Evolutionary conservation across 2,329 filamentous ascomycete species (phyloP), one percentile per base, ranked within the genome.

Genomic region (Clathrospora elynae): DNA sequence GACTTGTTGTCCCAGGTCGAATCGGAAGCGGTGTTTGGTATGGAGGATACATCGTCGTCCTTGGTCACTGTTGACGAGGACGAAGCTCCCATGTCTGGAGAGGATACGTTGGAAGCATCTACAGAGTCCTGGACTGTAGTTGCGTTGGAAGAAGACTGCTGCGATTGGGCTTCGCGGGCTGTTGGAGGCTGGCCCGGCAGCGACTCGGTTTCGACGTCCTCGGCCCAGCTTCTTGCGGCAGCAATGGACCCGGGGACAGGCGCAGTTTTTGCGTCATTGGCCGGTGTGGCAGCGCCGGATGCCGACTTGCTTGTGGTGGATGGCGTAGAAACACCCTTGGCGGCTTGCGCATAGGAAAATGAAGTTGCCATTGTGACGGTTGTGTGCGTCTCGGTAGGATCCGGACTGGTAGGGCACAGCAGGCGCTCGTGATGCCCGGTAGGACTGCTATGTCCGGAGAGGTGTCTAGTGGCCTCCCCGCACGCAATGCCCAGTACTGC

Each of bases 291-390:
- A 16, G 69, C 57, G 29, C 71, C 73, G 14, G 75, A 74, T 8
- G 69, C 59, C 13, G 69, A 66, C 62, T 79, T 78, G 59, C 71
- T 73, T 16, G 73, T 61, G 35, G 68, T 64, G 18, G 73, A 63
- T 31, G 71, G 66, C 42, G 73, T 62, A 42, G 81, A 75, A 61
- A 86, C 81, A 64, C 91, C 90, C 72, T 93, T 93, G 47, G 92
- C 92, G 66, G 92, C 92, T 79, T 96, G 90, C 62, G 92, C 92
- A 73, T 97, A 97, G 47, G 92, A 96, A 70, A 96, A 96, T 22
- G 82, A 77, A 28, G 67, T 53, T 48, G 67, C 62, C 67, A 70
- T 70, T 35, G 46, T 52, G 46, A 36, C 28, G 46, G 28, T 18
- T 24, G 17, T 38, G 24, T 46, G 39, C 29, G 22, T 45, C 49